Conservation (phyloP, 2,329 filamentous ascomycete genomes). For the Trichoderma sp. region DNA sequence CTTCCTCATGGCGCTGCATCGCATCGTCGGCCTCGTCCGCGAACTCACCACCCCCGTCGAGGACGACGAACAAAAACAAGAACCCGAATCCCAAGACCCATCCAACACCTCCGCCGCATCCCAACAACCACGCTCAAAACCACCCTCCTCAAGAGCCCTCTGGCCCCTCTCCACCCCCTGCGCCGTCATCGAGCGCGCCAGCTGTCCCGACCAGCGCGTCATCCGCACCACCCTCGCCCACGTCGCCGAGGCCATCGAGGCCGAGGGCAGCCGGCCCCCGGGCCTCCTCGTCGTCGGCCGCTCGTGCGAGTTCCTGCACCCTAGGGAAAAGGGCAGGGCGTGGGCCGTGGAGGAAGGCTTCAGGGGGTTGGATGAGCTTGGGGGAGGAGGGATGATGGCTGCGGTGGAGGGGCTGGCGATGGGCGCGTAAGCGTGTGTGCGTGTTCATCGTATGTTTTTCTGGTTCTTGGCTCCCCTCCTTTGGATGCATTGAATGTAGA, state of each 20-base stretch:
- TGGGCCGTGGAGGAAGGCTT: conserved; percentile 93
- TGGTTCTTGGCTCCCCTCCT: no score
- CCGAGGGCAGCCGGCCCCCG: conserved; percentile 85
- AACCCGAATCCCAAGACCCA: conserved; percentile 28
- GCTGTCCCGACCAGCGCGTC: conserved; percentile 90
- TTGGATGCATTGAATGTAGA: not conserved
- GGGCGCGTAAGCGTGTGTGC: not conserved
- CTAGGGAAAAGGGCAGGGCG: conserved; percentile 58
- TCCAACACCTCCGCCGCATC: not conserved
- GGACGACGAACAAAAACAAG: conserved; percentile 8
- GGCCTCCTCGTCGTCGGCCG: conserved; percentile 83
- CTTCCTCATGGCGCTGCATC: conserved; percentile 92
- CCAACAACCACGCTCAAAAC: no score
- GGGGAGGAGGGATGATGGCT: conserved; percentile 35
- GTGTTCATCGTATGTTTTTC: no score
- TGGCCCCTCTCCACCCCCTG: conserved; percentile 84
- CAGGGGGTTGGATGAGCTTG: conserved; percentile 67
- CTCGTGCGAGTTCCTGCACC: conserved; percentile 77
- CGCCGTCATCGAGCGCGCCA: conserved; percentile 89
- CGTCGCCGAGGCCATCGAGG: conserved; percentile 81
- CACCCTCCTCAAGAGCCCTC: conserved; percentile 39
- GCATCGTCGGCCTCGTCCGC: conserved; percentile 71
- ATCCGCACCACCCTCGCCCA: conserved; percentile 82
- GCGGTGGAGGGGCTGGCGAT: conserved; percentile 28
- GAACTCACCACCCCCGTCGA: conserved; percentile 60